Conservation (phyloP, 306 rosid genomes). For the Malus sieversii region DNA sequence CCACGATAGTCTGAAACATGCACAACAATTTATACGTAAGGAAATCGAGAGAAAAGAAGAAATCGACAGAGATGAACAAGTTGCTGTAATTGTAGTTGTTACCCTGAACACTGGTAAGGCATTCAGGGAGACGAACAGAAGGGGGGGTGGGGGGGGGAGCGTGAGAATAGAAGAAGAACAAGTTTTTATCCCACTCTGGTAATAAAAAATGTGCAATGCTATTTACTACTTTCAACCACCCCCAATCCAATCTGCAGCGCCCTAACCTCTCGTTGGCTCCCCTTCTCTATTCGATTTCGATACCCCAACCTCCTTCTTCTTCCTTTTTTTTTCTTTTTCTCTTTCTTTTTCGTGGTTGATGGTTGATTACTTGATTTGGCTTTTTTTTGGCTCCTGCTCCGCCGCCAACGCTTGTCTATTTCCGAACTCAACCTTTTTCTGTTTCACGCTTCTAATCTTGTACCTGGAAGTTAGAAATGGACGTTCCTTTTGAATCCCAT, state of each 20-base stretch:
- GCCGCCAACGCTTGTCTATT: not conserved
- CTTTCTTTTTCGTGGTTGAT: not conserved
- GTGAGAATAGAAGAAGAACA: constrained; percentile 4
- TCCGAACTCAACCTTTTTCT: not conserved
- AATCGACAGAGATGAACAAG: no score
- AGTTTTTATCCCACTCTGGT: not conserved
- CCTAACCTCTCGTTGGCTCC: not conserved
- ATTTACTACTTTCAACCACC: not conserved
- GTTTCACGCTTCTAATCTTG: not conserved
- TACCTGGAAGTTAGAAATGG: not conserved
- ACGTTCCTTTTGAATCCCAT: no score
- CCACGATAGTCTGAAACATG: constrained; percentile 29
- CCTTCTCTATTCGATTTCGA: not conserved
- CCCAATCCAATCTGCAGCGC: constrained; percentile 6
- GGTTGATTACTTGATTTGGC: not conserved
- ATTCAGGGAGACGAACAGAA: constrained; percentile 82
- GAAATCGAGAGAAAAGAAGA: no score
- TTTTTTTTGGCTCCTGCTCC: not conserved
- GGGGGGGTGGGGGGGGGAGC: constrained; percentile 61
- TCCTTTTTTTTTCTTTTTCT: not conserved
- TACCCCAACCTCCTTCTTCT: not conserved
- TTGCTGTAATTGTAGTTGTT: no score
- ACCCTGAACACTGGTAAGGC: constrained; percentile 94
- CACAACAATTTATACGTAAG: no score
- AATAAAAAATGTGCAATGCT: not conserved